A percentile compares a stretch with the other conserved stretches of the same genome.
phyloP scores from a whole-genome alignment of 2,329 filamentous ascomycete genomes.

The Exophiala viscosa region DNA sequence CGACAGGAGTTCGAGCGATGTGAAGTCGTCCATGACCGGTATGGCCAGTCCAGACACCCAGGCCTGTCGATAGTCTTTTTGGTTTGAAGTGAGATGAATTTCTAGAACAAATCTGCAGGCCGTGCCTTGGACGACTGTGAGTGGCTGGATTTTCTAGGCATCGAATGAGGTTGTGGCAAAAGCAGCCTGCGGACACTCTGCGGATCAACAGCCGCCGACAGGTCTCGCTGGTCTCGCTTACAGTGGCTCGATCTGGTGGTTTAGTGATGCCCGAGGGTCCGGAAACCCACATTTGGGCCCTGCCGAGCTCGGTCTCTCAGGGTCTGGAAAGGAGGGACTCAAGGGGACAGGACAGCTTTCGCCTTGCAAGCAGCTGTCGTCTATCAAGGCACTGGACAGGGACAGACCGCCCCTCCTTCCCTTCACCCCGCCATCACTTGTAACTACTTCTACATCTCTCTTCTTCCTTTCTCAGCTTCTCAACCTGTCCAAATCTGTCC shows the following conservation, averaged over 20 bases:
- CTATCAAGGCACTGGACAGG: background rate
- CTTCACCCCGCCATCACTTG: background rate
- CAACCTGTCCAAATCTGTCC: background rate
- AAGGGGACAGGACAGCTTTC: background rate
- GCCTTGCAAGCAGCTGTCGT: background rate
- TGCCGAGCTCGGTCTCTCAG: background rate
- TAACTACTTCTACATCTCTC: background rate
- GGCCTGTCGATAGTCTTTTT: background rate
- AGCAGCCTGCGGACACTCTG: too few species aligned
- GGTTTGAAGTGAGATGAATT: too few species aligned
- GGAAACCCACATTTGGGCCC: background rate
- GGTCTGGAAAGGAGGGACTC: background rate
- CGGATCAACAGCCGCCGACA: too few species aligned
- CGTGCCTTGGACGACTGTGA: too few species aligned
- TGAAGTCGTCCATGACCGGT: constrained; percentile 74
- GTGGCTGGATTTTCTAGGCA: too few species aligned
- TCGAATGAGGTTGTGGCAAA: background rate
- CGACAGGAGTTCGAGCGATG: constrained; percentile 86
- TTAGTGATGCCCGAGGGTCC: background rate
- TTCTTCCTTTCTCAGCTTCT: background rate
- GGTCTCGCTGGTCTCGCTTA: constrained; percentile 5
- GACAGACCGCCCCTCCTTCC: background rate
- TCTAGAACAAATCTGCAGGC: too few species aligned
- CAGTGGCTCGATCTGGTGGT: constrained; percentile 8
- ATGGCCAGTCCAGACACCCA: background rate